Evolutionary conservation across 371 early-diverging fungal species (phyloP).

Genomic region (Mortierella sp.): DNA sequence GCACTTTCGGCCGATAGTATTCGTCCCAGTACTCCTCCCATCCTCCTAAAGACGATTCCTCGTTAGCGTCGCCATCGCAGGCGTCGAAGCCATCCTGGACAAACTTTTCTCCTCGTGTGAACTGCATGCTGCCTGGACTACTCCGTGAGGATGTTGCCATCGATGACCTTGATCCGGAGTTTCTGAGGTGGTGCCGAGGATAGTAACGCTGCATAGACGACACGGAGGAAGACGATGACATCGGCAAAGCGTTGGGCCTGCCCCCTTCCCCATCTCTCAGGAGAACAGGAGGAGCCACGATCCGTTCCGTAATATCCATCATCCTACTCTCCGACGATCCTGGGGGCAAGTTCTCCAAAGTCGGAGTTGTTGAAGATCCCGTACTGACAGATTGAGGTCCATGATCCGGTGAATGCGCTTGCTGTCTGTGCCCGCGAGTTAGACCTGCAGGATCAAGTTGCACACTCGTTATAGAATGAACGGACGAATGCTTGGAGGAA

Average conservation of each 20-base stretch:
- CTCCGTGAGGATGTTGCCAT: conserved; percentile 14
- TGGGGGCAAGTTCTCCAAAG: not conserved
- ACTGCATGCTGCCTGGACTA: conserved; percentile 9
- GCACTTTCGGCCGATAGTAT: conserved; percentile 80
- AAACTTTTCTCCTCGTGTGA: conserved; percentile 28
- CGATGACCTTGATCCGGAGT: conserved; percentile 29
- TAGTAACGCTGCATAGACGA: conserved; percentile 24
- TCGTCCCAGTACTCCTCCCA: conserved; percentile 80
- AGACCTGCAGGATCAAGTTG: not conserved
- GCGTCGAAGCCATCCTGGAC: conserved; percentile 23
- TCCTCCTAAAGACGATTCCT: not conserved
- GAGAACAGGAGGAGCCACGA: conserved; percentile 17
- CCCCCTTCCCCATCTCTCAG: not conserved
- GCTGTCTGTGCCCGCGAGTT: not conserved
- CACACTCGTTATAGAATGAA: conserved; percentile 9
- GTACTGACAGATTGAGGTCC: not conserved
- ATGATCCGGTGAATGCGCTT: not conserved
- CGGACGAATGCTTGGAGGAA: conserved; percentile 9
- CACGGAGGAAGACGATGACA: conserved; percentile 35
- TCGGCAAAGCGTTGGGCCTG: not conserved
- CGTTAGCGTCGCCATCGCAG: conserved; percentile 25
- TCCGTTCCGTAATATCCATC: conserved; percentile 32
- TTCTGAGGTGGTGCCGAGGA: conserved; percentile 14
- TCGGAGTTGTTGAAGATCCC: not conserved
- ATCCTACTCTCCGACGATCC: conserved; percentile 6